Percentiles rank a stretch among this genome's conserved stretches.
Evolutionary conservation across 805 yeast genomes (phyloP).

Genomic region (Kodamaea hsintzibuensis): DNA sequence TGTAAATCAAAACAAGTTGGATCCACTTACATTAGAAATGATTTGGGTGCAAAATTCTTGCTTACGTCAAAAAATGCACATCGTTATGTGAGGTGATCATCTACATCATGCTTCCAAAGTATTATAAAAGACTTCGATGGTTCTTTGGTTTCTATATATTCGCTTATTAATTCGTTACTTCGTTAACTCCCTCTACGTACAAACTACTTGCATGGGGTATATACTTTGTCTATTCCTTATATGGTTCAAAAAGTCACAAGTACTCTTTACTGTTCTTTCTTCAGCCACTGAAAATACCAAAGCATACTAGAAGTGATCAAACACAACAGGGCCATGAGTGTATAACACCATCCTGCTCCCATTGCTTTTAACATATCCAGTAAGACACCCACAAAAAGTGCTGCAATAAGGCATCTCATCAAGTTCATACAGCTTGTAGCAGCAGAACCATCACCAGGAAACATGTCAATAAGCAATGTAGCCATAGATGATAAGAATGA

Average conservation of each 20-base stretch:
- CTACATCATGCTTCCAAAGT: too few relatives aligned
- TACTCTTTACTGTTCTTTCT: slow-evolving; percentile 1
- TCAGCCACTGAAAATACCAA: slow-evolving; percentile 10
- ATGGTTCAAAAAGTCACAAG: not conserved
- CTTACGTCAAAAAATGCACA: too few relatives aligned
- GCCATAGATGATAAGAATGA: slow-evolving; percentile 58
- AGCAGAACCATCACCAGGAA: slow-evolving; percentile 69
- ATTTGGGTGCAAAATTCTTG: too few relatives aligned
- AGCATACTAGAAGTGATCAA: slow-evolving; percentile 8
- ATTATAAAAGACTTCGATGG: too few relatives aligned
- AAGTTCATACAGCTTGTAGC: slow-evolving; percentile 74
- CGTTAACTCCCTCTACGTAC: not conserved
- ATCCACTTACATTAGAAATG: too few relatives aligned
- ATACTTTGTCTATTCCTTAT: too few relatives aligned
- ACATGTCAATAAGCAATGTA: slow-evolving; percentile 74
- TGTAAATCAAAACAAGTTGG: too few relatives aligned
- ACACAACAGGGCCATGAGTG: slow-evolving; percentile 62
- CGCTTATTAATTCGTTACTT: not conserved
- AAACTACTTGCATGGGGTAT: too few relatives aligned
- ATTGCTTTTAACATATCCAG: slow-evolving; percentile 57
- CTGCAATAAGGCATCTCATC: slow-evolving; percentile 70
- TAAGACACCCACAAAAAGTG: slow-evolving; percentile 67
- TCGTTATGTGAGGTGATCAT: too few relatives aligned
- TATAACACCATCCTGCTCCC: slow-evolving; percentile 75
- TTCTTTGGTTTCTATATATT: too few relatives aligned